Percentiles rank a stretch among this genome's conserved stretches.
Conservation (phyloP, 768 basidiomycete species). For the Gautieria morchelliformis region DNA sequence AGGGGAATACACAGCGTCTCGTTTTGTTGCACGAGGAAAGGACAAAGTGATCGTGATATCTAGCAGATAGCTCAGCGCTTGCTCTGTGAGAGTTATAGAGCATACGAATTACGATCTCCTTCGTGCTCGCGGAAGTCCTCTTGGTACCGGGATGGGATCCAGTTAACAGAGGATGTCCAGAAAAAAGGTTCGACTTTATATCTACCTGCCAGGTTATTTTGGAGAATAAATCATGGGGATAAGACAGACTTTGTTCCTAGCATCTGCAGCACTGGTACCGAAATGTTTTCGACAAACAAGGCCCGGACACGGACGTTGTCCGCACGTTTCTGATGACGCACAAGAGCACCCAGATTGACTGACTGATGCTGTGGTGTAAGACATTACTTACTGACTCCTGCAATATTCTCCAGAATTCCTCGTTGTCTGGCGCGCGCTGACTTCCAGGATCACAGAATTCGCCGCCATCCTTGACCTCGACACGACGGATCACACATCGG, state of each 20-base stretch:
- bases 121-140: slow-evolving; percentile 30
- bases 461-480: slow-evolving; percentile 15
- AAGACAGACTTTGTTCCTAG: slow-evolving; percentile 39
- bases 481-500: slow-evolving; percentile 11
- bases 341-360: neutral
- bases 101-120: slow-evolving; percentile 41
- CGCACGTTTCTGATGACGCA: slow-evolving; percentile 19
- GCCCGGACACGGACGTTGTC: slow-evolving; percentile 33
- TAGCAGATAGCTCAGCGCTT: slow-evolving; percentile 15
- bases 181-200: slow-evolving; percentile 55
- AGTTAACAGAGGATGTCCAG: slow-evolving; percentile 53
- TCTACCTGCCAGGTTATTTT: slow-evolving; percentile 17
- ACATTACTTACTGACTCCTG: slow-evolving; percentile 21
- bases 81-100: neutral
- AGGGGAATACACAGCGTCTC: neutral
- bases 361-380: neutral
- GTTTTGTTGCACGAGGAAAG: slow-evolving; percentile 30
- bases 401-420: slow-evolving; percentile 26
- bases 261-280: slow-evolving; percentile 44
- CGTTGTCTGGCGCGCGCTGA: slow-evolving; percentile 10
- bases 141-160: slow-evolving; percentile 60
- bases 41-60: slow-evolving; percentile 51
- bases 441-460: neutral
- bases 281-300: slow-evolving; percentile 41
- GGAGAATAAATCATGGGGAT: neutral